Evolutionary conservation across 2,329 filamentous ascomycete species (phyloP), one percentile per base, ranked within the genome.

Genomic region (Metarhizium humberi): DNA sequence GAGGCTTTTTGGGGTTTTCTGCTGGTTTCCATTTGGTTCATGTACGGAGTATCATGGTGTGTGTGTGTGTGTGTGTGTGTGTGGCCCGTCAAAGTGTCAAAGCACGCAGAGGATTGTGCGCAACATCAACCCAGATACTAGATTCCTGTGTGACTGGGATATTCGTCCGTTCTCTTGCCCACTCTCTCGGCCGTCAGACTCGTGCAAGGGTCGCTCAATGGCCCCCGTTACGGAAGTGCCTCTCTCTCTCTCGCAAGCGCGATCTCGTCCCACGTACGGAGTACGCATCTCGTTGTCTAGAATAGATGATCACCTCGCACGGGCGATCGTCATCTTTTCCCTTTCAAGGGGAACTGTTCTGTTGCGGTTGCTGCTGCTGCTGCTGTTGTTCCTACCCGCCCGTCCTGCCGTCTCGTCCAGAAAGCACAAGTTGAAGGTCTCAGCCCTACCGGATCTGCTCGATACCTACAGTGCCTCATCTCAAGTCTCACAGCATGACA

Each of bases 261-360:
- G 40, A 53, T 54, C 56, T 54, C 56, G 56, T 58, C 56, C 51
- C 54, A 56, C 56, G 50, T 48, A 51, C 30, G 25, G 38, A 47
- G 50, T 48, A 51, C 30, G 25, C 46, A 47, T 40, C 30, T 57
- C 50, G 36, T 29, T 20, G 42, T 38, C 40, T 38, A 6, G 38
- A 20, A 30, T n/a, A 58, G 54, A 58, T 58, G 48, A 54, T 54
- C 54, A 58, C 56, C 54, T 58, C 54, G 54, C 54, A 58, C 51
- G 54, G 52, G 54, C 52, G 48, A 56, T 56, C 38, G 54, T 52
- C 54, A 52, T 25, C 50, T 51, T 52, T 32, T 43, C 34, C 50
- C 25, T 40, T 40, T 42, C 5, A 25, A 25, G 25, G 25, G 25
- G 25, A 25, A 25, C 50, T 25, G 32, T 42, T 51, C 32, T 40